Percentiles rank a stretch among this genome's conserved stretches.
These are phyloP conservation scores for Chaetomium sp. DNA, from an alignment of 2,329 filamentous ascomycete genomes.

Conservation along the genomic window DNA sequence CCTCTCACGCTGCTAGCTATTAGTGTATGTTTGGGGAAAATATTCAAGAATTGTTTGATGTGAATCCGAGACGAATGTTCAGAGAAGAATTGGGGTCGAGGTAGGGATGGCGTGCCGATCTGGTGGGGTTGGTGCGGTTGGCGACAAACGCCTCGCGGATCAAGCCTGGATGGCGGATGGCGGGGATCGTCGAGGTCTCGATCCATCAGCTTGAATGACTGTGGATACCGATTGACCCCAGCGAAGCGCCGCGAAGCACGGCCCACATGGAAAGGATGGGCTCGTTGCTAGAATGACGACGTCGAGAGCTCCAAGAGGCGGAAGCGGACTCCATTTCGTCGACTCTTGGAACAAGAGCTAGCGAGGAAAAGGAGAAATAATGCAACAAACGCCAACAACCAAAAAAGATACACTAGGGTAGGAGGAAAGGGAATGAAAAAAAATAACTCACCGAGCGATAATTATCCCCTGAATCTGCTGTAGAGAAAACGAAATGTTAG, in stretches of 20 bases:
- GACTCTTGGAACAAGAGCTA: background rate
- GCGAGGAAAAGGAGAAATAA: background rate
- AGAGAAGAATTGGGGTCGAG: background rate
- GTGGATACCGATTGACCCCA: conserved; percentile 12
- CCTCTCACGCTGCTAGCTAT: conserved; percentile 65
- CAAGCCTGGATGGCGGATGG: conserved; percentile 3
- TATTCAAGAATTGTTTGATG: background rate
- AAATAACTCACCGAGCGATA: conserved; percentile 52
- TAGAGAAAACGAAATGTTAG: conserved; percentile 35
- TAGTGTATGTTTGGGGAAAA: conserved; percentile 26
- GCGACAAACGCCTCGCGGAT: background rate
- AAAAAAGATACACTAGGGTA: background rate
- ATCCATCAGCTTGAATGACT: conserved; percentile 2
- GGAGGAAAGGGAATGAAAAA: conserved; percentile 14
- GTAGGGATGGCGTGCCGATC: background rate
- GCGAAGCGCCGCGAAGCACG: conserved; percentile 12
- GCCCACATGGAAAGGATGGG: conserved; percentile 10
- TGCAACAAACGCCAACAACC: background rate
- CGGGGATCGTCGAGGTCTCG: conserved; percentile 10
- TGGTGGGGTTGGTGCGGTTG: background rate
- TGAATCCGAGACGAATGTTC: background rate
- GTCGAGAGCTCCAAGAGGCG: no score
- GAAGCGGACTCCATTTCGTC: no score
- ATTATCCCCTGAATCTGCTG: conserved; percentile 55
- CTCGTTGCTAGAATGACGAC: conserved; percentile 1